Base-by-base conservation (phyloP, 306 rosid species). In the Quillaja saponaria region DNA sequence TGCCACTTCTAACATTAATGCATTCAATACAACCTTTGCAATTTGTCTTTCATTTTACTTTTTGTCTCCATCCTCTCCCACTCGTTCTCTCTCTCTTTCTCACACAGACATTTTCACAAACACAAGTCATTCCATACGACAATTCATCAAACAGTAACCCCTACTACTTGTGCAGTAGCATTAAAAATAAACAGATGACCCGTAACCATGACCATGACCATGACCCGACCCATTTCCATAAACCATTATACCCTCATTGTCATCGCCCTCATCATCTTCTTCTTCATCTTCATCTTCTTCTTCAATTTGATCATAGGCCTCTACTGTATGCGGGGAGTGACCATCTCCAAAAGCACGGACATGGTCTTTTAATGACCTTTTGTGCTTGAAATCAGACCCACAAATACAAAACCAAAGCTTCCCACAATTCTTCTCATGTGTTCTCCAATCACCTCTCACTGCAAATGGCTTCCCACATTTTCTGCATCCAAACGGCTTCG, bases 371-470 rank as follows among this genome's bases (percentile, higher is more conserved):
- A 91, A 90, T 3, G 96, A 88, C 46, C 98, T 82, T 79, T 86
- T 91, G 77, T 91, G 98, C 58, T 88, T 91, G 71, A 91, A 91
- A 76, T 91, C 95, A 1, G 98, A 91, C 0, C 98, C 96, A 38
- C 98, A 91, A n/a, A 82, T 76, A 44, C 98, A 91, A 55, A 91
- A 91, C 98, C 98, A 91, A 28, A 91, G 90, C 75, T 78, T 88
- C 1, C 98, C 98, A 13, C 98, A 91, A 21, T 91, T 91, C 76
- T 91, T 91, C 88, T 91, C 98, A 17, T 91, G 98, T 0, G 98
- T 91, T 69, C 96, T 71, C 96, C 98, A 92, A 50, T 92, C 98
- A 0, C 98, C 98, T 21, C 98, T 16, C 0, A 92, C 96, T 0
- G 98, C 96, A 31, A 92, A 92, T 0, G 83, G 80, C 65, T 92